Base-by-base conservation (phyloP, 2,329 filamentous ascomycete species). In the Colletotrichum caudatum region DNA sequence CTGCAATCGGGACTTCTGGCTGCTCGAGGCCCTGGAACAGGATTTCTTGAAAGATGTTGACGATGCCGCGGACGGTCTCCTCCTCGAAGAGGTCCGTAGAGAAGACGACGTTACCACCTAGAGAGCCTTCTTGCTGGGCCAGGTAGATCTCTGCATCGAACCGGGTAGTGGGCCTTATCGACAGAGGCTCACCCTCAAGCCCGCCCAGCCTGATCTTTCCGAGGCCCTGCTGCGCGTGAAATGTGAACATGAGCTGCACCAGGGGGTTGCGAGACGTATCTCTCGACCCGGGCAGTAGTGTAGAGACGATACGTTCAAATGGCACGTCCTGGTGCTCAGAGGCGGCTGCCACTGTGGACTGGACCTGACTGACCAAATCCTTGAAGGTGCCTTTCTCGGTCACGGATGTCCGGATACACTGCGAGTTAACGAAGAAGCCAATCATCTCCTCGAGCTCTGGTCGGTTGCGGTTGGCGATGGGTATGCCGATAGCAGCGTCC, bases 391-490 rank as follows among this genome's bases (percentile, higher is more conserved):
- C 44, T 46, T 18, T 62, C 7, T 63, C 58, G 2, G 53, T 46
- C 16, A 70, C 65, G 1, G 54, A 60, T 2, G 72, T 66, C n/a
- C 68, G 63, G 20, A 78, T 73, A 26, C 76, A 76, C 44, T 78
- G 20, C 0, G 73, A 64, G 37, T 77, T 78, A 54, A 77, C 77
- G 16, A 78, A 78, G 69, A 75, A 76, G 1, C 76, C 77, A 33
- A 73, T 73, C 33, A 73, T 54, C 2, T 71, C 59, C 35, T 71
- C 58, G 3, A 73, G 50, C 23, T 73, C 71, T 12, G 46, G 41
- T 4, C 63, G 57, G 41, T 66, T 46, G n/a, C 71, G 62, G 9
- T 65, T 72, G 4, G 72, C 64, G 74, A 73, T 76, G 0, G 72
- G 68, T 2, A 61, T 70, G 0, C 74, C 74, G 1, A 76, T 66